Percentiles rank a stretch among this genome's conserved stretches.
These are phyloP conservation scores for Prillingera fragicola DNA, from an alignment of 1,284 basidiomycete species.

Conservation along the genomic window DNA sequence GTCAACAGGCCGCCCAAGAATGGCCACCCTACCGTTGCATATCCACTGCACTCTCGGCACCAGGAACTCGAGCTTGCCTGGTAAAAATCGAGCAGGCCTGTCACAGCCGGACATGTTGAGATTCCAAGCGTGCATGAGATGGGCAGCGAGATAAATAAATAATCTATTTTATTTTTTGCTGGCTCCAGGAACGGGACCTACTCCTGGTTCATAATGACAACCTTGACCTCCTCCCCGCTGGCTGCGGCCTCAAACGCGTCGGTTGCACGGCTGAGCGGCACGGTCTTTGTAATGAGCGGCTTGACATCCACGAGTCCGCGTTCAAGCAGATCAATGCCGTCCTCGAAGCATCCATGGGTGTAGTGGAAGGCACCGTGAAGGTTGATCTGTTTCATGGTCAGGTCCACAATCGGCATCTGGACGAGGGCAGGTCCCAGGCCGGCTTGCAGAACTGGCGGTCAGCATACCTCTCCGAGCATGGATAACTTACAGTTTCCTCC, in stretches of 20 bases:
- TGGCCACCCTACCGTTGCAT: too few relatives aligned
- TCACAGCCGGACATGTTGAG: too few relatives aligned
- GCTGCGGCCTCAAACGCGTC: slow-evolving; percentile 53
- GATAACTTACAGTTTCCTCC: slow-evolving; percentile 47
- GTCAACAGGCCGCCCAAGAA: too few relatives aligned
- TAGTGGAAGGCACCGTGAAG: slow-evolving; percentile 52
- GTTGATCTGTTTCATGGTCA: slow-evolving; percentile 60
- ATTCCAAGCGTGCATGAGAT: too few relatives aligned
- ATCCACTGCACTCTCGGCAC: too few relatives aligned
- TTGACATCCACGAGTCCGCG: slow-evolving; percentile 52
- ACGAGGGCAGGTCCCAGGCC: slow-evolving; percentile 24
- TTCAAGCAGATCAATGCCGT: slow-evolving; percentile 52
- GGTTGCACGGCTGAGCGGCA: slow-evolving; percentile 43
- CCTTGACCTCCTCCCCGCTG: slow-evolving; percentile 25
- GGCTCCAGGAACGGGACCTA: background rate
- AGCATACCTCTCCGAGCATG: background rate
- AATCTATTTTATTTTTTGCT: background rate
- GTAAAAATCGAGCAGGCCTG: too few relatives aligned
- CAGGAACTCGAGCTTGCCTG: too few relatives aligned
- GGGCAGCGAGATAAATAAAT: too few relatives aligned
- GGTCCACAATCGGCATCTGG: slow-evolving; percentile 23
- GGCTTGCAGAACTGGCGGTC: slow-evolving; percentile 21
- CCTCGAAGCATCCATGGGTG: slow-evolving; percentile 34
- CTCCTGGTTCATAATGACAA: slow-evolving; percentile 31
- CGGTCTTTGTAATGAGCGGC: slow-evolving; percentile 55